phyloP scores from a whole-genome alignment of 495 filamentous ascomycete genomes.

The Penicillium angulare region DNA sequence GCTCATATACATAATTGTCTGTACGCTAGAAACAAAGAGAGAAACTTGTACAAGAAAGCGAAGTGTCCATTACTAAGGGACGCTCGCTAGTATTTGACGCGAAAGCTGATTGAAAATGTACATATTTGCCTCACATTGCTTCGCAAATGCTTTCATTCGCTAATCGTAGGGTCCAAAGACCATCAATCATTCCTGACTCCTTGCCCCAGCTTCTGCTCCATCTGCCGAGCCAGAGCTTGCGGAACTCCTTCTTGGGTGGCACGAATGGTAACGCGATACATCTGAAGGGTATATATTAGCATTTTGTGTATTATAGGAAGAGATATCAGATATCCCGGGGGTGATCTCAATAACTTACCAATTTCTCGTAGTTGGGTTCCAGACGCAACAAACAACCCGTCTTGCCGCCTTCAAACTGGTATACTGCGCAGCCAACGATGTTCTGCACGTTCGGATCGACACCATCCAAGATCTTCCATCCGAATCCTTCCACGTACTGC shows the following conservation, averaged over 20 bases:
- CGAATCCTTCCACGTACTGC: constrained; percentile 71
- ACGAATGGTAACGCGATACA: constrained; percentile 90
- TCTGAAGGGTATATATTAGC: constrained; percentile 53
- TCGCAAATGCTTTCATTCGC: constrained; percentile 7
- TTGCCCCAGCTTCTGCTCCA: constrained; percentile 76
- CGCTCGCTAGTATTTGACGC: constrained; percentile 22
- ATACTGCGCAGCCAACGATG: constrained; percentile 90
- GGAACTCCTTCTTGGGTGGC: constrained; percentile 91
- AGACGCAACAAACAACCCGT: constrained; percentile 89
- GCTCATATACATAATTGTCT: too few relatives aligned
- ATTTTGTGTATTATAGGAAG: not conserved
- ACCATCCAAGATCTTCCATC: constrained; percentile 79
- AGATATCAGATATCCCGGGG: not conserved
- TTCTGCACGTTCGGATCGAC: constrained; percentile 92
- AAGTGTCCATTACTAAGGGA: constrained; percentile 7
- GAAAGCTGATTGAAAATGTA: constrained; percentile 22
- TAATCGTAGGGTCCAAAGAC: constrained; percentile 7
- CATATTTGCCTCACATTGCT: constrained; percentile 22
- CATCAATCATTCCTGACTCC: constrained; percentile 30
- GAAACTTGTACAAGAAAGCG: constrained; percentile 20
- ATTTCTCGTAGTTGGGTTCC: constrained; percentile 90
- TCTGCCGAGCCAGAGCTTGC: constrained; percentile 72
- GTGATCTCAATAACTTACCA: constrained; percentile 50
- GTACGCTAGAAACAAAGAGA: not conserved
- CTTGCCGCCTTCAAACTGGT: constrained; percentile 81